Base-by-base conservation (phyloP, 345 rosid genomes). In the Salix dunnii region DNA sequence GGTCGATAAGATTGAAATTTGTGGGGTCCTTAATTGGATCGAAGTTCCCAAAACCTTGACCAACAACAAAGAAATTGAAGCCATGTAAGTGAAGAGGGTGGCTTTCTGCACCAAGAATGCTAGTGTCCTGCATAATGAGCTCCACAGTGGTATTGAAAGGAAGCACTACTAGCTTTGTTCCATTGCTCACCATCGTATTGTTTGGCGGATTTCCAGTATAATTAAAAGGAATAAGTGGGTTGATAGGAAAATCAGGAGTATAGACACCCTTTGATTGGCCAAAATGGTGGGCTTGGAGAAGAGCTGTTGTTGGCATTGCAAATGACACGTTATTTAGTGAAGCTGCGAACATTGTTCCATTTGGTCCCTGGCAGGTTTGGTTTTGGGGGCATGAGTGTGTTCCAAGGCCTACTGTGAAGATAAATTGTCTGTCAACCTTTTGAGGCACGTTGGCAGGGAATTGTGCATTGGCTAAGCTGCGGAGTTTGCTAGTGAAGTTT, bases 61-160 rank as follows among this genome's bases (percentile, higher is more conserved):
- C 74, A 2, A 53, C 74, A 17, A 46, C 49, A 12, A 46, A 46
- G 49, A 46, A 46, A 46, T 46, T 46, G 49, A 46, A 46, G 49
- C 49, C 49, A 46, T 46, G 49, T 16, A 46, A 71, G 23, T 27
- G 63, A 51, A 53, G 40, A 25, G 65, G 67, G 58, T 61, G 53
- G 23, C 49, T 60, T 51, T 73, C 51, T 6, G 68, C 53, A 20
- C 68, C 67, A 38, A 73, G 31, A 2, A 61, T 36, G 67, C 36
- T 73, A 48, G 68, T 62, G 76, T 36, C 60, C 76, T 73, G 67
- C 51, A 35, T 36, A 36, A 73, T 60, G 30, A 73, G 49, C 76
- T 36, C 63, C 42, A 53, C 74, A 1, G 27, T 51, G 13, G 74
- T 51, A n/a, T 71, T 71, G 64, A 49, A 51, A 7, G 74, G 74